phyloP scores from a whole-genome alignment of 768 basidiomycete genomes.

The Rickenella mellea region DNA sequence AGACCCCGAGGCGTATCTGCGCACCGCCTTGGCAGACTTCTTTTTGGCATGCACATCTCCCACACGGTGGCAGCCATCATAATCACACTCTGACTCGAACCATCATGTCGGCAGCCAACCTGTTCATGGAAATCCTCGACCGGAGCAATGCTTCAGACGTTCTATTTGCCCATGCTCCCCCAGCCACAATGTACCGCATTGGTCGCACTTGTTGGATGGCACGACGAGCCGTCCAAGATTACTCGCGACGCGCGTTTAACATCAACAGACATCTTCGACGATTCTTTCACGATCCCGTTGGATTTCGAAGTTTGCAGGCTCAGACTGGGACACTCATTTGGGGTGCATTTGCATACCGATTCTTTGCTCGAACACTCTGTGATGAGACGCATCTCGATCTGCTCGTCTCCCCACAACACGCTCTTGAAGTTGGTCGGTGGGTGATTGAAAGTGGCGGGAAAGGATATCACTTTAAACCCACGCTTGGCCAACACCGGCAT shows the following conservation, averaged over 20 bases:
- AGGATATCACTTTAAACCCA: background rate
- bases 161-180: background rate
- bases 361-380: conserved; percentile 4
- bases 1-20: too few relatives aligned
- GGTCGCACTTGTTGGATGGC: background rate
- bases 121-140: background rate
- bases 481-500: background rate
- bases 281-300: background rate
- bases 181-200: background rate
- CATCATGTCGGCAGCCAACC: too few relatives aligned
- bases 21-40: too few relatives aligned
- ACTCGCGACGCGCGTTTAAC: conserved; percentile 7
- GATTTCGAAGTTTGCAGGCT: conserved; percentile 6
- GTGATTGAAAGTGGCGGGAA: background rate
- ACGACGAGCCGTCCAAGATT: background rate
- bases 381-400: conserved; percentile 6
- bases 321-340: conserved; percentile 1
- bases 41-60: too few relatives aligned
- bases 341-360: conserved; percentile 4
- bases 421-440: conserved; percentile 1
- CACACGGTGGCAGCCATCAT: too few relatives aligned
- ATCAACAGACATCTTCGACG: conserved; percentile 1
- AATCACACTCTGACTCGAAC: too few relatives aligned
- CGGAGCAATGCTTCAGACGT: background rate
- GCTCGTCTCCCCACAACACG: background rate